A percentile compares a stretch with the other conserved stretches of the same genome.
Conservation (phyloP, 1,284 basidiomycete species). For the Moesziomyces parantarcticus region DNA sequence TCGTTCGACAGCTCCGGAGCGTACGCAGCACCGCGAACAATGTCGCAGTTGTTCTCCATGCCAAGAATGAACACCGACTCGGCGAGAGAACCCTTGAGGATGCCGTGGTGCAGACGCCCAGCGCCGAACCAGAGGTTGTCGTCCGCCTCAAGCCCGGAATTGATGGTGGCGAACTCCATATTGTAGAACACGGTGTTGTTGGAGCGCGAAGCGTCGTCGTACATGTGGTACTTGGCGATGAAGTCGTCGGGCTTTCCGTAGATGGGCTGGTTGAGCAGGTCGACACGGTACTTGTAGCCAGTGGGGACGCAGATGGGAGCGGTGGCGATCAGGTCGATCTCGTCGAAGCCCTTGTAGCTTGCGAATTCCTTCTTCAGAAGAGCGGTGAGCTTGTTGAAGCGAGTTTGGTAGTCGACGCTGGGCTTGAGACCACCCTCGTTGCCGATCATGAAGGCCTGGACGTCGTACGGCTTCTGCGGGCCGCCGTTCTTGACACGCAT, state of each 20-base stretch:
- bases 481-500: slow-evolving; percentile 42
- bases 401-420: slow-evolving; percentile 71
- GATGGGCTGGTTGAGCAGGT: slow-evolving; percentile 45
- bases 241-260: slow-evolving; percentile 42
- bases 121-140: slow-evolving; percentile 73
- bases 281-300: slow-evolving; percentile 44
- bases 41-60: slow-evolving; percentile 74
- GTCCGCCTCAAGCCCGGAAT: slow-evolving; percentile 68
- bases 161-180: slow-evolving; percentile 79
- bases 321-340: slow-evolving; percentile 50
- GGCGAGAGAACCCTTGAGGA: slow-evolving; percentile 70
- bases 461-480: slow-evolving; percentile 71
- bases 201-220: slow-evolving; percentile 42
- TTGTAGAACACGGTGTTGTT: slow-evolving; percentile 64
- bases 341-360: slow-evolving; percentile 67
- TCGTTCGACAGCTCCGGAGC: slow-evolving; percentile 73
- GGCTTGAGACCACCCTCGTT: slow-evolving; percentile 69
- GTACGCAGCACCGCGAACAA: slow-evolving; percentile 77
- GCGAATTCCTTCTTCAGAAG: slow-evolving; percentile 75
- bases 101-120: slow-evolving; percentile 75
- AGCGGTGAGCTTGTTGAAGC: slow-evolving; percentile 74
- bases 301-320: slow-evolving; percentile 30
- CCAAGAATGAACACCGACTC: slow-evolving; percentile 82
- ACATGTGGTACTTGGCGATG: slow-evolving; percentile 36
- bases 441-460: slow-evolving; percentile 75